Evolutionary conservation across 345 rosid genomes (phyloP), one percentile per base, ranked within the genome.

Genomic region (Barbarea vulgaris): DNA sequence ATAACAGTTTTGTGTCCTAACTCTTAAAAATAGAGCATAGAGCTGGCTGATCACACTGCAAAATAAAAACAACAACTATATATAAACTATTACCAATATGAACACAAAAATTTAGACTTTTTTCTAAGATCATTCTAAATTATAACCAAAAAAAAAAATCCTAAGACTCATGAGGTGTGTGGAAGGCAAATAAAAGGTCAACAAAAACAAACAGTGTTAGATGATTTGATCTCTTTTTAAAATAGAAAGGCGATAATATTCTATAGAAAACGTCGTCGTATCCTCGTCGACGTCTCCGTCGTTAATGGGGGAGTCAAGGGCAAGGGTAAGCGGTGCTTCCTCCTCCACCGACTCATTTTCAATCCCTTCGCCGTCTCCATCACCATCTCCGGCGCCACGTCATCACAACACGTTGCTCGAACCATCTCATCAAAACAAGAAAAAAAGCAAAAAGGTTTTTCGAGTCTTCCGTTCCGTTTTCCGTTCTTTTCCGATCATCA

Each of bases 381-480:
- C 63, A 47, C 78, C 77, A 4, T 80, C 83, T 5, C 82, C 77
- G 0, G 78, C 79, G 0, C 79, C 83, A 9, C 88, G 71, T 62
- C 81, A 72, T 1, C 48, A 79, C 13, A n/a, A 74, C 28, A 82
- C 93, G 39, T 91, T 91, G 11, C 71, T 94, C 68, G 89, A 91
- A 42, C 98, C 98, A 8, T 75, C 96, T 31, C 77, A 64, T 81
- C 87, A 81, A 66, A 60, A 79, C 55, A 84, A 81, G 62, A 70
- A 73, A 55, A 86, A 78, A 61, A 36, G 85, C 19, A 89, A 84
- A 8, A 91, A 85, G 59, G 84, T 85, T 15, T 33, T 87, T 8
- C 89, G 93, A 2, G 85, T 86, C 30, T 83, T 92, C 19, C 97
- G 87, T 60, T 92, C 97, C 0, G 96, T 87, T 47, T 83, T 92